phyloP scores from a whole-genome alignment of 306 rosid genomes.

The Prunus mongolica region DNA sequence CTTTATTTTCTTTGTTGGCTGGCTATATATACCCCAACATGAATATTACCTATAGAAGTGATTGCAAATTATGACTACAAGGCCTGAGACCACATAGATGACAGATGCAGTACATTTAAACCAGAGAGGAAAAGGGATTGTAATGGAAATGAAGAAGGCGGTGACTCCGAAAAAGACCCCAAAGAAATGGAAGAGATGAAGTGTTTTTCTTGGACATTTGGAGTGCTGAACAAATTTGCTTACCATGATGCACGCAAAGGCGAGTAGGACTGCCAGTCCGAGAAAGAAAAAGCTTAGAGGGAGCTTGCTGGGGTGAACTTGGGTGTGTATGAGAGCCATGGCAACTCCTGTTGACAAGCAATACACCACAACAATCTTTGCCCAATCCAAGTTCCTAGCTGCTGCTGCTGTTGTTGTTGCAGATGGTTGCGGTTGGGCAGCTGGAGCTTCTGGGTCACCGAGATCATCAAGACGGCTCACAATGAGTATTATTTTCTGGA shows the following conservation, averaged over 20 bases:
- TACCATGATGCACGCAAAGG: not conserved
- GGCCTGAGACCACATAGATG: not conserved
- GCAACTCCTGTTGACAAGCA: not conserved
- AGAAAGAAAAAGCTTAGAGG: not conserved
- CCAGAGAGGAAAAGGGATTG: not conserved
- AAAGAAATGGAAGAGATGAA: fast-evolving
- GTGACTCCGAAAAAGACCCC: not conserved
- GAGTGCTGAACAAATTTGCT: not conserved
- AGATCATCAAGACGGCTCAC: not conserved
- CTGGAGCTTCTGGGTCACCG: not conserved
- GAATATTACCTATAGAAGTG: not conserved
- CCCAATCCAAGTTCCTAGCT: not conserved
- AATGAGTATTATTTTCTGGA: too few relatives aligned
- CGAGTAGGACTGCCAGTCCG: not conserved
- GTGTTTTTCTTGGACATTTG: not conserved
- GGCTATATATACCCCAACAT: too few relatives aligned
- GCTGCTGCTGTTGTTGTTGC: not conserved
- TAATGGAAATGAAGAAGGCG: not conserved
- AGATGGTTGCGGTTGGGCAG: too few relatives aligned
- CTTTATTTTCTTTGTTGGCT: too few relatives aligned
- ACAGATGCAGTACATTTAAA: not conserved
- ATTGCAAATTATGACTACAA: not conserved
- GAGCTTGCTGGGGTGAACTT: not conserved
- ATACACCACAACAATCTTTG: not conserved
- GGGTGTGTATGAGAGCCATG: not conserved